Percentiles rank a stretch among this genome's conserved stretches.
These are phyloP conservation scores for Crithidia mellificae DNA, from an alignment of 208 protist genomes.

Conservation along the genomic window DNA sequence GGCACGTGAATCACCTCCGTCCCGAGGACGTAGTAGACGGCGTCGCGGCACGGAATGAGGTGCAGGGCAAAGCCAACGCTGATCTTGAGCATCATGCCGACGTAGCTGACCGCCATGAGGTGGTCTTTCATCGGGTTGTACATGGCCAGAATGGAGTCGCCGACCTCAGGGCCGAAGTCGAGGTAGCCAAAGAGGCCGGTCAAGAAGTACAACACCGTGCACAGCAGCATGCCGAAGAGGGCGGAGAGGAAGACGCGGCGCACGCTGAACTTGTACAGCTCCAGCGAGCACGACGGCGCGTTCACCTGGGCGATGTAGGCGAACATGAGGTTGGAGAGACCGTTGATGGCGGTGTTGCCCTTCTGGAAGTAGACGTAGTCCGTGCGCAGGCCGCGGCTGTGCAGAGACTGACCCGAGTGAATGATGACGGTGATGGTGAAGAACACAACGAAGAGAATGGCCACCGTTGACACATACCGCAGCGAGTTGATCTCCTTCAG, in stretches of 20 bases:
- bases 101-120: conserved; percentile 63
- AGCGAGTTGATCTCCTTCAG: conserved; percentile 87
- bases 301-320: conserved; percentile 84
- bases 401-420: conserved; percentile 59
- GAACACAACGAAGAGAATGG: conserved; percentile 71
- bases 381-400: too few species aligned
- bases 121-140: too few species aligned
- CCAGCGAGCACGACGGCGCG: too few species aligned
- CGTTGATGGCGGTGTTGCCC: conserved; percentile 63
- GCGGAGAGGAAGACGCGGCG: conserved; percentile 52
- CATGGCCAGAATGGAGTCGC: conserved; percentile 64
- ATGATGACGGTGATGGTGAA: conserved; percentile 79
- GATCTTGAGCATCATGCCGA: conserved; percentile 77
- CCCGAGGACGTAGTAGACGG: conserved; percentile 69
- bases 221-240: conserved; percentile 60
- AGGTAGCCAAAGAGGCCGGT: conserved; percentile 80
- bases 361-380: too few species aligned
- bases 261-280: too few species aligned
- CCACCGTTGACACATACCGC: conserved; percentile 75
- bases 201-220: conserved; percentile 71
- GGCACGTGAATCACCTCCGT: conserved; percentile 50
- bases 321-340: conserved; percentile 86
- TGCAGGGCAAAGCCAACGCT: conserved; percentile 77
- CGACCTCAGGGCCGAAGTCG: conserved; percentile 62
- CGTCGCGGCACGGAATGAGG: conserved; percentile 72